Percentiles rank a stretch among this genome's conserved stretches.
Evolutionary conservation across 495 filamentous ascomycete genomes (phyloP).

Genomic region (Penicillium alfredii): DNA sequence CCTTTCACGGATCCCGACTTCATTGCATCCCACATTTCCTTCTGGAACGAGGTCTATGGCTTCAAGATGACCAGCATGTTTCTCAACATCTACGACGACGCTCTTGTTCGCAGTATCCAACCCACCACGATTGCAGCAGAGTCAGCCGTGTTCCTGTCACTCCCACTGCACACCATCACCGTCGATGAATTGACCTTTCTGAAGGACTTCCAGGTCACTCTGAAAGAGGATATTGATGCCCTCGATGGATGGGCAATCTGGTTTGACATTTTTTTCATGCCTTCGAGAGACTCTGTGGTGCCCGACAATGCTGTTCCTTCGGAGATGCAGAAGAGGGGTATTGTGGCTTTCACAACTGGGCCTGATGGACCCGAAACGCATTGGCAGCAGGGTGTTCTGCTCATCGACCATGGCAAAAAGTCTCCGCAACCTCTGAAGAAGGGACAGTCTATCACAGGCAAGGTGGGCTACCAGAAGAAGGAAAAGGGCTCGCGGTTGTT

Average conservation of each 20-base stretch:
- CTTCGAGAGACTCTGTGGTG: constrained; percentile 36
- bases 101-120: constrained; percentile 45
- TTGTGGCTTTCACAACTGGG: constrained; percentile 50
- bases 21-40: constrained; percentile 52
- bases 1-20: constrained; percentile 84
- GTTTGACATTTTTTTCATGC: constrained; percentile 62
- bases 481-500: constrained; percentile 39
- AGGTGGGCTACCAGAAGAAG: constrained; percentile 46
- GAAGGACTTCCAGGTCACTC: constrained; percentile 47
- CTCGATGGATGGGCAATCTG: constrained; percentile 58
- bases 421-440: constrained; percentile 36
- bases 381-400: constrained; percentile 45
- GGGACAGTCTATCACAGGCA: constrained; percentile 44
- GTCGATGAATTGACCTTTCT: constrained; percentile 53
- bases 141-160: constrained; percentile 46
- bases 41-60: constrained; percentile 66
- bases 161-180: constrained; percentile 52
- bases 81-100: constrained; percentile 54
- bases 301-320: constrained; percentile 38
- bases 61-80: constrained; percentile 54
- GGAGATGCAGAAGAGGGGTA: constrained; percentile 42
- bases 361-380: constrained; percentile 48
- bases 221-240: constrained; percentile 49
- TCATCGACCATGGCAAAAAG: constrained; percentile 42
- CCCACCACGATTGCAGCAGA: constrained; percentile 40